Evolutionary conservation across 495 filamentous ascomycete species (phyloP).

Genomic region (Cairneyella variabilis): DNA sequence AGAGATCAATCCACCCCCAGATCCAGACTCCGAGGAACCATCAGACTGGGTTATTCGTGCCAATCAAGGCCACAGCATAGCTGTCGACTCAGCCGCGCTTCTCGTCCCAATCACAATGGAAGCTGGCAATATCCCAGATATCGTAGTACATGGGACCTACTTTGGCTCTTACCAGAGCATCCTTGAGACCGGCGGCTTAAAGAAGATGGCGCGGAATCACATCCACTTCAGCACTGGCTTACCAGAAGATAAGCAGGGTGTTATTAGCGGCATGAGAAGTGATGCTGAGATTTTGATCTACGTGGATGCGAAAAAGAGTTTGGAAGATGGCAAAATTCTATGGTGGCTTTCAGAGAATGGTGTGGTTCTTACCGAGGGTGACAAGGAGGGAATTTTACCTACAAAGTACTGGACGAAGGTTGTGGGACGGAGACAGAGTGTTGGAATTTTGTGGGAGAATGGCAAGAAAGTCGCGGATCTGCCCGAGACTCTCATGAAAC

Average conservation of each 20-base stretch:
- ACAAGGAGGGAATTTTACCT: constrained; percentile 40
- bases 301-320: constrained; percentile 64
- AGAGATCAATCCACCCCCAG: constrained; percentile 30
- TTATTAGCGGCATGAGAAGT: constrained; percentile 81
- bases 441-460: constrained; percentile 63
- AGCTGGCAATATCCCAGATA: constrained; percentile 49
- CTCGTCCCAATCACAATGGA: constrained; percentile 59
- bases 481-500: constrained; percentile 37
- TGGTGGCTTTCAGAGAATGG: constrained; percentile 90
- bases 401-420: constrained; percentile 47
- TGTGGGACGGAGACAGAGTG: constrained; percentile 49
- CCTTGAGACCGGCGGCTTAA: constrained; percentile 66
- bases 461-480: constrained; percentile 57
- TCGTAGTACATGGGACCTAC: constrained; percentile 85
- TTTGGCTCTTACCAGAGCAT: constrained; percentile 72
- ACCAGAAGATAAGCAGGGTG: constrained; percentile 40
- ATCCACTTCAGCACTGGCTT: constrained; percentile 80
- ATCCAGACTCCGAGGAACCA: constrained; percentile 38
- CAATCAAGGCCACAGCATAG: constrained; percentile 83
- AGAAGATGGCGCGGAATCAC: constrained; percentile 76
- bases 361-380: constrained; percentile 56
- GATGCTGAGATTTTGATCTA: constrained; percentile 79
- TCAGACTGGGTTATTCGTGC: constrained; percentile 84
- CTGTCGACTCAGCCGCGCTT: constrained; percentile 62
- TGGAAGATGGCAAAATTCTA: constrained; percentile 59